Evolutionary conservation across 23 red algal species (phyloP), one percentile per base, ranked within the genome.

Genomic region (Rhodosorus marinus): DNA sequence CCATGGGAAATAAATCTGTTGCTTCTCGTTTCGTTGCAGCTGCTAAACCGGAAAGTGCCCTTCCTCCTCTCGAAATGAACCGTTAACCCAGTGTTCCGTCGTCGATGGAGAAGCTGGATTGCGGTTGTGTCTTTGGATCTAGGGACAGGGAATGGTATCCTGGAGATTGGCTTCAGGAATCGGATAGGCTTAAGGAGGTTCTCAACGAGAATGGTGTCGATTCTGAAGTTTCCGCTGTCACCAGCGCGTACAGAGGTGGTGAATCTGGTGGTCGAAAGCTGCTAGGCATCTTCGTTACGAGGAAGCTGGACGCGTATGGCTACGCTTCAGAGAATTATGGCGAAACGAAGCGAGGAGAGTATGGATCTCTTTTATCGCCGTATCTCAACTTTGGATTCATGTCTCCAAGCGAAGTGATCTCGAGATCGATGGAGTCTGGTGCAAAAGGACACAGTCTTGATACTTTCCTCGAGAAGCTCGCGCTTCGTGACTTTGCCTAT

Each of bases 361-460:
- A 56, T 56, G 52, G 52, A 15, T 21, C 19, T 32, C 24, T 21
- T 9, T 32, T 56, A 11, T 21, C 19, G n/a, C 52, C 52, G 19
- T 56, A 56, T 32, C 24, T 56, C 20, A 21, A 28, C 52, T 20
- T 24, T 24, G 52, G 52, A 15, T 56, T 56, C 52, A 17, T 43
- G 11, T 11, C 11, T 17, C 11, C 38, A 11, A 17, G 11, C 38
- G 38, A 43, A 17, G 17, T 43, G 11, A 17, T 43, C 17, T 11
- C 17, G 38, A 17, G 11, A 17, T 11, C 17, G 11, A 43, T 11
- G 38, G 17, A 43, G 11, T 43, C 38, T 11, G 38, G 38, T 17
- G 38, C 38, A 43, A 11, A 11, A 11, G 38, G 17, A 17, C 11
- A 11, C 11, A 17, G 17, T 17, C 11, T 43, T 11, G 17, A 43